These are phyloP conservation scores for Penicillium samsonianum DNA, from an alignment of 495 filamentous ascomycete species.

Conservation along the genomic window DNA sequence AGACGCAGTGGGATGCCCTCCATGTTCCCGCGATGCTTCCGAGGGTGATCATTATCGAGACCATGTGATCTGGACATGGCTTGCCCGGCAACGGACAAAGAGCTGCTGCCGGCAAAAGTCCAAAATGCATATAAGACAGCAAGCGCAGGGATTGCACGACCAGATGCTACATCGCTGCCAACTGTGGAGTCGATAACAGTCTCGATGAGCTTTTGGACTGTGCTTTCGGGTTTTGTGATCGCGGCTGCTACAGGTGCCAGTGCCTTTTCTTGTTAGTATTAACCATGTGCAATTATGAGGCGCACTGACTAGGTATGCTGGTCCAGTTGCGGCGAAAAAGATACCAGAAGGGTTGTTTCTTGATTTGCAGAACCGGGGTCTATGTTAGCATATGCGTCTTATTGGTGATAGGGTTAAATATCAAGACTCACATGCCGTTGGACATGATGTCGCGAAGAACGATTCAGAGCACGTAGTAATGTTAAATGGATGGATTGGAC, in stretches of 20 bases:
- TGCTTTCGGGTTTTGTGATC: not conserved
- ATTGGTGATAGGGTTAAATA: not conserved
- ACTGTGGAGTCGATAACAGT: not conserved
- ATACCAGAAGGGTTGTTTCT: not conserved
- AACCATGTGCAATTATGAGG: not conserved
- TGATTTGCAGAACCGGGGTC: too few relatives aligned
- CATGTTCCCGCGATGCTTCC: not conserved
- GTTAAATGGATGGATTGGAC: not conserved
- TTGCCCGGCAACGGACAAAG: constrained; percentile 1
- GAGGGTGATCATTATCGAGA: not conserved
- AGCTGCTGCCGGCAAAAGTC: not conserved
- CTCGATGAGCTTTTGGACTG: not conserved
- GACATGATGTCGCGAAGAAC: not conserved
- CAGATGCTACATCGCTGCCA: not conserved
- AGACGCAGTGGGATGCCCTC: not conserved
- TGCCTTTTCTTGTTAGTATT: not conserved
- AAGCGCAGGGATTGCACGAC: not conserved
- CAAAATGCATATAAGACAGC: not conserved
- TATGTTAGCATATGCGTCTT: not conserved
- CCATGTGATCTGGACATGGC: not conserved
- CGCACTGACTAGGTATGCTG: not conserved
- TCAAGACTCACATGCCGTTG: not conserved
- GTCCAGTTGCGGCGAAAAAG: not conserved
- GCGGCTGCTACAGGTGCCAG: not conserved
- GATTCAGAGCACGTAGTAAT: not conserved